Evolutionary conservation across 345 rosid genomes (phyloP), one percentile per base, ranked within the genome.

Genomic region (Citrus glauca): DNA sequence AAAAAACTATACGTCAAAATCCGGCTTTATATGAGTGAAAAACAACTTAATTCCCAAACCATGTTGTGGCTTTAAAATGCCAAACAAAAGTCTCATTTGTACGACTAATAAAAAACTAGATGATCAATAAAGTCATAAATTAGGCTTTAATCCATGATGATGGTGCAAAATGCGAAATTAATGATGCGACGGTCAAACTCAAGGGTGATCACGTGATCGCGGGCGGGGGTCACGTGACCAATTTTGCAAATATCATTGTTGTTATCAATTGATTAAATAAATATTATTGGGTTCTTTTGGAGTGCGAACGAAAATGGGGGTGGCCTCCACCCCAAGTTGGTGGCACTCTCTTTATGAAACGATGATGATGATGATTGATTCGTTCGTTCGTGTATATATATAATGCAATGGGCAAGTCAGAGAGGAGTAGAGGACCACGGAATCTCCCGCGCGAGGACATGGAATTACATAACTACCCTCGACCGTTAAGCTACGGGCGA

Each of bases 401-500:
- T 2, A n/a, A 37, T n/a, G 27, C 16, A 25, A 27, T 17, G 38
- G 16, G 38, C 25, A 19, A 30, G 73, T 70, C 60, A 33, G 81
- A 79, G 50, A 79, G 27, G 27, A 25, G 27, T 25, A 25, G 27
- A 25, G 50, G 69, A 63, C 69, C 68, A 13, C 61, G 74, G 82
- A 73, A 69, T 77, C 80, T 74, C 38, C 64, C 50, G 20, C 42
- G 24, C 59, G 65, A 73, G 28, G 70, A 7, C 6, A 1, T 5
- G 0, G 0, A 71, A 74, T 50, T 76, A 75, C 76, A 2, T 6
- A 25, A 35, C 0, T 74, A 28, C 57, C 82, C 83, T 11, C 56
- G 42, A 0, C 1, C 1, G 4, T 2, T 7, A 4, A 4, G 9
- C 3, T 9, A 0, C 3, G 0, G 7, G 6, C 7, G 28, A 0